Base-by-base conservation (phyloP, 164 flowering plant genomes). In the Hamamelis virginiana region DNA sequence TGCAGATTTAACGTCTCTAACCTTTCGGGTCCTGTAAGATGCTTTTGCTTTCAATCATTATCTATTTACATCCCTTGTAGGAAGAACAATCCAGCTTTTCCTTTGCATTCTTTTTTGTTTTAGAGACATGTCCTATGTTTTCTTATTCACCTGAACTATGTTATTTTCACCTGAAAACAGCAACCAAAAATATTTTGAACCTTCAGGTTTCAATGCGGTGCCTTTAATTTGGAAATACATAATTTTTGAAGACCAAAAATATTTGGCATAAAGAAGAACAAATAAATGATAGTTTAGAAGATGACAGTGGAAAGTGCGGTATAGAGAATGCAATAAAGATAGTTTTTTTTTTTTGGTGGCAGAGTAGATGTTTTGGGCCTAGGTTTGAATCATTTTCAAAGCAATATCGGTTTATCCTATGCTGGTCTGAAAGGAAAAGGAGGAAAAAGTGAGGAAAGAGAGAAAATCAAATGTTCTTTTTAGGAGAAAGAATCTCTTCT, bases 1-100 rank as follows among this genome's bases (percentile, higher is more conserved):
- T 46, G 84, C 79, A 48, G 86, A 86, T 78, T 66, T 90, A 58
- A 75, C 77, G 19, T 79, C 68, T 69, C 77, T 90, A 56, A 84
- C 80, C 73, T 85, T 90, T 58, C 85, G 82, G 10, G 59, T 85
- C 75, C 27, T 77, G 92, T 88, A 83, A 85, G 89, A 47, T 67
- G 52, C 28, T 48, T 13, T 18, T 60, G 67, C 38, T 67, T 48
- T 6, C 15, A 22, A 2, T 51, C 51, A 10, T 51, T 16, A 59
- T 55, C 3, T 48, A 11, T 11, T 25, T 59, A 16, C 9, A 13
- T 57, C 9, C 21, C 41, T 25, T 0, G 14, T 45, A 11, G 10
- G 12, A 61, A 61, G 43, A 28, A 62, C 43, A 52, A 5, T 27
- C 2, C 22, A 50, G 28, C 2, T 14, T 43, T 38, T 53, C 28